These are phyloP conservation scores for Microbotryum scabiosae DNA, from an alignment of 1,284 basidiomycete genomes.

Conservation along the genomic window DNA sequence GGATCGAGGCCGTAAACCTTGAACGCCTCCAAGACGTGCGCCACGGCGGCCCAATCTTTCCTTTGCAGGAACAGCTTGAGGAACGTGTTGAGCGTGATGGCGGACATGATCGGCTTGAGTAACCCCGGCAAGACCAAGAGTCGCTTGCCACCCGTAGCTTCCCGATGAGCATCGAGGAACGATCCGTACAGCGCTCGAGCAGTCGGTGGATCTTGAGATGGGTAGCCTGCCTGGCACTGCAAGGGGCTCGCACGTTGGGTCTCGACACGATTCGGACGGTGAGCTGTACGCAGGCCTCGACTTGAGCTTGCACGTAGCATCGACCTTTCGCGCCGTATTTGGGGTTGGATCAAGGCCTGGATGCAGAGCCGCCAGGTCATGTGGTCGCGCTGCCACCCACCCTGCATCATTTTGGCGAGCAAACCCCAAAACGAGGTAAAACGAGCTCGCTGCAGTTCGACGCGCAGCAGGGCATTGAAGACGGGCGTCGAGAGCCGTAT, in stretches of 20 bases:
- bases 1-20: conserved; percentile 19
- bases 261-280: no score
- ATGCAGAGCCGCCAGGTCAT: conserved; percentile 11
- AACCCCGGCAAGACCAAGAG: no score
- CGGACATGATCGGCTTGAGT: background rate
- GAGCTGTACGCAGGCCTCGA: no score
- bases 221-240: no score
- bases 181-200: no score
- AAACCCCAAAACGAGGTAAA: conserved; percentile 27
- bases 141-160: no score
- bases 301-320: no score
- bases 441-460: conserved; percentile 15
- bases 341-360: background rate
- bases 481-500: conserved; percentile 2
- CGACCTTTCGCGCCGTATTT: no score
- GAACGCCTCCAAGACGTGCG: conserved; percentile 24
- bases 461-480: conserved; percentile 18
- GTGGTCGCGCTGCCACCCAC: background rate
- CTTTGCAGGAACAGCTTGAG: background rate
- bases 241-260: no score
- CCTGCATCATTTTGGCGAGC: conserved; percentile 6
- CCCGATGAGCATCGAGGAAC: no score
- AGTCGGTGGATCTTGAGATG: no score
- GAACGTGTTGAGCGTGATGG: conserved; percentile 1
- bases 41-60: conserved; percentile 13